Percentiles rank a stretch among this genome's conserved stretches.
These are phyloP conservation scores for Russula vinacea DNA, from an alignment of 768 basidiomycete species.

Conservation along the genomic window DNA sequence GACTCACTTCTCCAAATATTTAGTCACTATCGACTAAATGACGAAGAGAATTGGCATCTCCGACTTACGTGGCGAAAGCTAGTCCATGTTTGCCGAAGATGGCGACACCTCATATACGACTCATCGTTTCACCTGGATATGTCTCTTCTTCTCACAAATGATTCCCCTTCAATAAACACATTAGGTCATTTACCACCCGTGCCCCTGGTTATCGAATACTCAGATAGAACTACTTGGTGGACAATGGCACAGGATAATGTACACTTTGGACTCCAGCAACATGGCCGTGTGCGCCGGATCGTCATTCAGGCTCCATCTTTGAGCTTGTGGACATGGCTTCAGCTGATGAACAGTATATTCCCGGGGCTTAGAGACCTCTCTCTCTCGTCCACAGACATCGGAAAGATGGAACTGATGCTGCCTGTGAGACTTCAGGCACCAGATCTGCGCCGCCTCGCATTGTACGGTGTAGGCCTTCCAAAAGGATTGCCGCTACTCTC, in stretches of 20 bases:
- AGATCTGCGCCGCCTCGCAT: neutral
- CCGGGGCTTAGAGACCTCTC: neutral
- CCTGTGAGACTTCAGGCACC: neutral
- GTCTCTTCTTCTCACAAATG: neutral
- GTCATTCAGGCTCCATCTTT: neutral
- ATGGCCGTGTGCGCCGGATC: neutral
- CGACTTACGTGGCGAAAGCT: conserved; percentile 9
- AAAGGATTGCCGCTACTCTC: neutral
- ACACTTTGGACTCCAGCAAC: neutral
- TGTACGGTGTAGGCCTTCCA: conserved; percentile 1
- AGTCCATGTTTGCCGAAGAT: conserved; percentile 9
- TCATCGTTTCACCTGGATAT: neutral
- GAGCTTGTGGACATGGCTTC: neutral
- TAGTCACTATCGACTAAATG: neutral
- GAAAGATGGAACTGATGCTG: neutral
- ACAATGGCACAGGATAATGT: neutral
- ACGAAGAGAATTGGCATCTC: neutral
- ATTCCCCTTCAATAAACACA: neutral
- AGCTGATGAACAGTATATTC: neutral
- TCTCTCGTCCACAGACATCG: neutral
- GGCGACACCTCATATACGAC: neutral
- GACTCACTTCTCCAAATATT: conserved; percentile 3
- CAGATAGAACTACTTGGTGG: neutral
- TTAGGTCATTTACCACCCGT: neutral
- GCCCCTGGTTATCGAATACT: neutral